Percentiles rank a stretch among this genome's conserved stretches.
phyloP scores from a whole-genome alignment of 1,284 basidiomycete genomes.

The Ceratobasidium sp. region DNA sequence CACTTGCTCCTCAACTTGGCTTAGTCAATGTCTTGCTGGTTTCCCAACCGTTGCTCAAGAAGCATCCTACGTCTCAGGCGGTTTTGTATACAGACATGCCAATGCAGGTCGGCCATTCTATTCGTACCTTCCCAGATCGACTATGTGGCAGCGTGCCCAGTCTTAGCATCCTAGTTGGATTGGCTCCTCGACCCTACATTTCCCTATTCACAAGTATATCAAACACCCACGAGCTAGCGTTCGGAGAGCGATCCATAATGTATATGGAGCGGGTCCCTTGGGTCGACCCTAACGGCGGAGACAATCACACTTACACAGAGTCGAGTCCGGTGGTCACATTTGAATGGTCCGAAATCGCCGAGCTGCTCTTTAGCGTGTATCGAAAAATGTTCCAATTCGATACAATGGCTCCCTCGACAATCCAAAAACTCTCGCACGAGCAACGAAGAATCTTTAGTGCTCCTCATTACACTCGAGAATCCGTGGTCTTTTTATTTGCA shows the following conservation, averaged over 20 bases:
- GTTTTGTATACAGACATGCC: conserved; percentile 60
- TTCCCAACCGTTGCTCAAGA: conserved; percentile 55
- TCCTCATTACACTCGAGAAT: conserved; percentile 60
- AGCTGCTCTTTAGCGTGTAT: conserved; percentile 61
- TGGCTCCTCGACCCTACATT: conserved; percentile 58
- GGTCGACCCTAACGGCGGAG: conserved; percentile 44
- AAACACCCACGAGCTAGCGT: conserved; percentile 58
- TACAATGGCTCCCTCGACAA: conserved; percentile 53
- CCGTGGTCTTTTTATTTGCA: conserved; percentile 58
- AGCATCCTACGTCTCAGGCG: conserved; percentile 48
- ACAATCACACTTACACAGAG: conserved; percentile 44
- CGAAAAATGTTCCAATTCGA: conserved; percentile 57
- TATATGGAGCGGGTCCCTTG: not conserved
- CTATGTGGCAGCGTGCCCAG: conserved; percentile 58
- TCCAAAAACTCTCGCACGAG: conserved; percentile 47
- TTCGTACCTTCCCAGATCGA: conserved; percentile 46
- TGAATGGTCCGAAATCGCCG: conserved; percentile 55
- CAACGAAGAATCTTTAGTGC: conserved; percentile 46
- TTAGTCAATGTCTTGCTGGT: conserved; percentile 62
- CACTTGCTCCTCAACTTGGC: conserved; percentile 62
- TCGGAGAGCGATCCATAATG: too few species aligned
- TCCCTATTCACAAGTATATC: conserved; percentile 59
- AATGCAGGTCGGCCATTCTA: conserved; percentile 49
- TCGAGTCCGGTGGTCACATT: conserved; percentile 46
- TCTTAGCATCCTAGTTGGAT: conserved; percentile 58